These are phyloP conservation scores for Pseudohalonectria lignicola DNA, from an alignment of 2,329 filamentous ascomycete species.

Conservation along the genomic window DNA sequence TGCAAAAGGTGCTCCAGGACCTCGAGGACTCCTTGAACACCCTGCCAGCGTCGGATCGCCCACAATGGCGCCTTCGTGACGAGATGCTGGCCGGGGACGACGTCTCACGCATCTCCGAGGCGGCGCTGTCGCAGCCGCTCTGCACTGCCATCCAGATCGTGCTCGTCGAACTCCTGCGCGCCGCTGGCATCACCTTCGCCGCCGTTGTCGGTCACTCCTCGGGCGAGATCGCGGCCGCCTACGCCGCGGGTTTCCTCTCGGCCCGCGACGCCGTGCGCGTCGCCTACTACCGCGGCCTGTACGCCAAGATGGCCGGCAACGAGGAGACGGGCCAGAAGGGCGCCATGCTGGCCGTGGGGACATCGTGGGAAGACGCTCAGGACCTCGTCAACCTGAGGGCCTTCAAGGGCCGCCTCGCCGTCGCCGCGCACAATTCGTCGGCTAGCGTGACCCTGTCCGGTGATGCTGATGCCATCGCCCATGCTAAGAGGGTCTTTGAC, in stretches of 20 bases:
- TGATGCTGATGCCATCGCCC: constrained; percentile 9
- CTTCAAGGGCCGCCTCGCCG: not conserved
- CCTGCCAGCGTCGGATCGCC: constrained; percentile 1
- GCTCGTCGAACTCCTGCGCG: constrained; percentile 17
- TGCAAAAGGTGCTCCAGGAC: constrained; percentile 18
- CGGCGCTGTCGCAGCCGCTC: constrained; percentile 13
- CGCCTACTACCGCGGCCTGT: constrained; percentile 11
- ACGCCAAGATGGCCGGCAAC: not conserved
- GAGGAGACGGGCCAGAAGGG: constrained; percentile 5
- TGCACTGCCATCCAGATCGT: constrained; percentile 19
- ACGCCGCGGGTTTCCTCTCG: constrained; percentile 13
- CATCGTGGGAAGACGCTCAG: constrained; percentile 1
- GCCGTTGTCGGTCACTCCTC: constrained; percentile 21
- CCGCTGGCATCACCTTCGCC: constrained; percentile 12
- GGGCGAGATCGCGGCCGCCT: constrained; percentile 22
- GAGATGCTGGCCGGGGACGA: no score
- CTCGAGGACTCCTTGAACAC: constrained; percentile 6
- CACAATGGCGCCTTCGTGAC: constrained; percentile 23
- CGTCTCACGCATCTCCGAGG: not conserved
- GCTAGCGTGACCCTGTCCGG: constrained; percentile 32
- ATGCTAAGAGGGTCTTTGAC: constrained; percentile 7
- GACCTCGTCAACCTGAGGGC: not conserved
- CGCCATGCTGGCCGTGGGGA: constrained; percentile 30
- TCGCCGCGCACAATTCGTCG: not conserved
- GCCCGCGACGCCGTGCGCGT: constrained; percentile 8